phyloP scores from a whole-genome alignment of 2,329 filamentous ascomycete genomes.

The Moelleriella libera region DNA sequence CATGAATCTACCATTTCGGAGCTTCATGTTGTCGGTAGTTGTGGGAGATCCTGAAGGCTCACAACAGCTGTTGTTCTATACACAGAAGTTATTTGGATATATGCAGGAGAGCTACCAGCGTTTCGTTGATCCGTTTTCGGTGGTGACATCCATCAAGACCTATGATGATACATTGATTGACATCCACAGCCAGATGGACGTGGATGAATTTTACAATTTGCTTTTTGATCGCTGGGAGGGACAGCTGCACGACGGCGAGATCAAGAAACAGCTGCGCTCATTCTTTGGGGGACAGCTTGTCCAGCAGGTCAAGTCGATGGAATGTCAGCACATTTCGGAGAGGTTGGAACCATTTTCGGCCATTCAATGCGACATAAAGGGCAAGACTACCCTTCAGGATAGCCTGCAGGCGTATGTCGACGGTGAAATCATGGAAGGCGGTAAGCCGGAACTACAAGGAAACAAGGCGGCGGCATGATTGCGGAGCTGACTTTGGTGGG shows the following conservation, averaged over 20 bases:
- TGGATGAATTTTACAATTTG: constrained; percentile 93
- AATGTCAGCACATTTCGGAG: constrained; percentile 89
- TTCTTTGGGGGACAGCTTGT: constrained; percentile 89
- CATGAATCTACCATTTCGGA: constrained; percentile 82
- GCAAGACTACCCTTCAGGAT: constrained; percentile 69
- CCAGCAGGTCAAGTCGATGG: constrained; percentile 89
- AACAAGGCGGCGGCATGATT: background rate
- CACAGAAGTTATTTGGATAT: constrained; percentile 67
- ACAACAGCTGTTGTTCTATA: constrained; percentile 60
- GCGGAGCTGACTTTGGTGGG: background rate
- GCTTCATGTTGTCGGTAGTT: constrained; percentile 60
- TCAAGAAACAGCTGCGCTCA: constrained; percentile 59
- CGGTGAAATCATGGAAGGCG: constrained; percentile 90
- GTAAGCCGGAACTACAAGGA: constrained; percentile 23
- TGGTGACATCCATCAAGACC: constrained; percentile 65
- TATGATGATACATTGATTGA: constrained; percentile 77
- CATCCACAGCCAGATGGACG: constrained; percentile 87
- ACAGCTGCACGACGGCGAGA: constrained; percentile 53
- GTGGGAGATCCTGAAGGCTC: constrained; percentile 38
- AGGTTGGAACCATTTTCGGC: constrained; percentile 82
- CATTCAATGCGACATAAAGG: constrained; percentile 92
- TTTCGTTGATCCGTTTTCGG: constrained; percentile 55
- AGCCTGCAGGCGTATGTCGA: constrained; percentile 92
- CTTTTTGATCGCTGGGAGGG: constrained; percentile 85
- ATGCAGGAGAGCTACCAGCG: constrained; percentile 75